Conservation (phyloP, 2,329 filamentous ascomycete genomes). For the Bipolaris sorokiniana region DNA sequence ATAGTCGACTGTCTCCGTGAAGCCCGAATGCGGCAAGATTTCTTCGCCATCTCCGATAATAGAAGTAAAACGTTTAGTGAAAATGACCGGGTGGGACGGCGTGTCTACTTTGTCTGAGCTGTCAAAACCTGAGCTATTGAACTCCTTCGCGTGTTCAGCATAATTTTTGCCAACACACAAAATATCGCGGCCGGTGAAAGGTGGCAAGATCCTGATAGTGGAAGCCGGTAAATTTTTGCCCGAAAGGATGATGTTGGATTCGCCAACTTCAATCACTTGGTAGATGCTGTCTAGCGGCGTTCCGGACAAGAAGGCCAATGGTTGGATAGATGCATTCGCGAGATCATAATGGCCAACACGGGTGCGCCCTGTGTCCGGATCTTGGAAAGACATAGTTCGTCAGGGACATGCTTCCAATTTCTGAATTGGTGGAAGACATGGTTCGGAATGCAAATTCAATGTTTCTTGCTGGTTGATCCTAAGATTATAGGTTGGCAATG, state of each 20-base stretch:
- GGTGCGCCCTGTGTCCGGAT: background rate
- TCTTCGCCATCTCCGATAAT: conserved; percentile 58
- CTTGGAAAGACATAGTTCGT: background rate
- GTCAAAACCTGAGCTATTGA: conserved; percentile 63
- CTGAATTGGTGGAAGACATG: background rate
- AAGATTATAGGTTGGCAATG: background rate
- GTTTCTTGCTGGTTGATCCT: background rate
- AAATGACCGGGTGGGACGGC: conserved; percentile 62
- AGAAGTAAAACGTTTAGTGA: conserved; percentile 61
- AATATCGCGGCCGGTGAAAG: conserved; percentile 59
- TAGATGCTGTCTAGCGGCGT: conserved; percentile 57
- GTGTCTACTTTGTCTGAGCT: conserved; percentile 60
- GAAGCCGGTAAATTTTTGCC: conserved; percentile 41
- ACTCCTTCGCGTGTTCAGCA: conserved; percentile 62
- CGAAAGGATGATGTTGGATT: conserved; percentile 47
- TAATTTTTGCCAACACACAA: conserved; percentile 65
- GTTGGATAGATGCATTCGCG: conserved; percentile 18
- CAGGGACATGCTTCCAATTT: background rate
- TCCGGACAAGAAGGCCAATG: conserved; percentile 56
- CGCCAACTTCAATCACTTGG: conserved; percentile 59
- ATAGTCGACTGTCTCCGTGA: conserved; percentile 61
- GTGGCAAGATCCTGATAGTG: conserved; percentile 49
- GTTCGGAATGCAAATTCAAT: background rate
- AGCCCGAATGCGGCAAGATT: conserved; percentile 55
- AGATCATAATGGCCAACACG: background rate